Conservation (phyloP, 2,329 filamentous ascomycete genomes). For the Paramyrothecium sp. region DNA sequence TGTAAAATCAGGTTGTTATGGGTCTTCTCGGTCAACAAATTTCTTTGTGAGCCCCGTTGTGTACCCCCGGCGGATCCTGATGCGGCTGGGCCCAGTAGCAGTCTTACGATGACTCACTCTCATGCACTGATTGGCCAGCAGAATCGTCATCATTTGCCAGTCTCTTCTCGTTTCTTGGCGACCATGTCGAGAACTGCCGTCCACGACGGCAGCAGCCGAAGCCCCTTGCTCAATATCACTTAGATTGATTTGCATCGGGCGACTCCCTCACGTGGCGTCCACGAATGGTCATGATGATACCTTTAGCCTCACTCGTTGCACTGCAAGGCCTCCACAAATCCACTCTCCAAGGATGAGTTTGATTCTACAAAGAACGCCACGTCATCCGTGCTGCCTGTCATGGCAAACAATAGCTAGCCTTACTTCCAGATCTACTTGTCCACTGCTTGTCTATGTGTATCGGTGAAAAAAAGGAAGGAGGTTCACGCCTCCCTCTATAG, state of each 20-base stretch:
- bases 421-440: neutral
- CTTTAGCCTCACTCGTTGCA: neutral
- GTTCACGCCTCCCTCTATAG: neutral
- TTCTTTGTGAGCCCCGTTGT: too few relatives aligned
- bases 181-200: neutral
- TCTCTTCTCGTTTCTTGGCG: neutral
- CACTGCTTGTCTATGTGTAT: neutral
- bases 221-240: neutral
- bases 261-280: neutral
- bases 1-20: too few relatives aligned
- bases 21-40: too few relatives aligned
- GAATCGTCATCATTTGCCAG: neutral
- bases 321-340: neutral
- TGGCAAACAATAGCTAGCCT: neutral
- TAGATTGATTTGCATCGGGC: neutral
- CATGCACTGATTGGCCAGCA: neutral
- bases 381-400: neutral
- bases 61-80: too few relatives aligned
- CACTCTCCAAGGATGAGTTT: too few relatives aligned
- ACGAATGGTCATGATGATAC: neutral
- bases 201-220: neutral
- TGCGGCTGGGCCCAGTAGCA: too few relatives aligned
- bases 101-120: neutral
- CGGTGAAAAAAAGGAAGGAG: neutral
- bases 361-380: too few relatives aligned